Evolutionary conservation across 2,329 filamentous ascomycete species (phyloP).

Genomic region (Ophiocordyceps unilateralis): DNA sequence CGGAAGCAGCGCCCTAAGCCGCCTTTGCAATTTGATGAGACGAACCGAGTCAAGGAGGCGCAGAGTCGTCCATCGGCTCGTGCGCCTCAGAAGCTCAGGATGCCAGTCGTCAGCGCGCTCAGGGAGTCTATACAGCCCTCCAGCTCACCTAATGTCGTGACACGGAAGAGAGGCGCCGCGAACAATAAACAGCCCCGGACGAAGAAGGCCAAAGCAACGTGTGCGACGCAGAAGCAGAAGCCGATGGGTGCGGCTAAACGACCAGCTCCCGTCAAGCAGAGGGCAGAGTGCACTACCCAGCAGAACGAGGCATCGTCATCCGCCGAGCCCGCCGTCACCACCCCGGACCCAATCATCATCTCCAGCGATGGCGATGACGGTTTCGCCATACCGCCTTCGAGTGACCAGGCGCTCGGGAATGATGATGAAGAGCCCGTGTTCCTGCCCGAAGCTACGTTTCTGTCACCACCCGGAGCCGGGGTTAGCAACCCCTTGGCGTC

Average conservation of each 20-base stretch:
- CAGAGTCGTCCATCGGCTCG: neutral
- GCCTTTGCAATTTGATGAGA: conserved; percentile 15
- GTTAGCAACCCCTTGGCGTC: neutral
- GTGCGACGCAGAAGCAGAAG: neutral
- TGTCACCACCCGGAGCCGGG: neutral
- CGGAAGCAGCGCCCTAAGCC: conserved; percentile 17
- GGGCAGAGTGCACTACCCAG: neutral
- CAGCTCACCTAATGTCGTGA: conserved; percentile 4
- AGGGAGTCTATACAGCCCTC: conserved; percentile 4
- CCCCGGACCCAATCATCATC: neutral
- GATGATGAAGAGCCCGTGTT: neutral
- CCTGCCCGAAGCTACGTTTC: neutral
- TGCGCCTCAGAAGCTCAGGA: conserved; percentile 1
- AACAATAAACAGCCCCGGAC: conserved; percentile 1
- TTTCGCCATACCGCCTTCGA: neutral
- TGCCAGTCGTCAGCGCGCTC: conserved; percentile 5
- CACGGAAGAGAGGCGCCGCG: neutral
- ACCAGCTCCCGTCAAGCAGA: neutral
- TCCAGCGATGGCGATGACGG: neutral
- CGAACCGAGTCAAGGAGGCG: conserved; percentile 10
- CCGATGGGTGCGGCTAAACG: neutral
- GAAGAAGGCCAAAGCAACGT: conserved; percentile 3
- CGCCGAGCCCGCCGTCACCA: neutral
- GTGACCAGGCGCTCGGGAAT: neutral
- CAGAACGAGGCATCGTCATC: neutral